Base-by-base conservation (phyloP, 352 stramenopile species). In the Halophytophthora polymorphica region DNA sequence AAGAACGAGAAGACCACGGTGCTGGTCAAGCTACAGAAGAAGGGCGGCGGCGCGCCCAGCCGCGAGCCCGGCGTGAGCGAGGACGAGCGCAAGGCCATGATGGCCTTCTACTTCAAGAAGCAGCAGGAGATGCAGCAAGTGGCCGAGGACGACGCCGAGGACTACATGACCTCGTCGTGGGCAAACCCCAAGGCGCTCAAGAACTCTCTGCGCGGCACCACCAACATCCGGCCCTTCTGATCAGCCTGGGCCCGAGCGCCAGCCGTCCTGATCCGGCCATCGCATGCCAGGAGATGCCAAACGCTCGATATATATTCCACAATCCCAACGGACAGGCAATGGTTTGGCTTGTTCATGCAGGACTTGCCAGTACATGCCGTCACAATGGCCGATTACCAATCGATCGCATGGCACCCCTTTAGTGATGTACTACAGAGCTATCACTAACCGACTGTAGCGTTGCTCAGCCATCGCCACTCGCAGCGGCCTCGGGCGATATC, bases 1-100 rank as follows among this genome's bases (percentile, higher is more conserved):
- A 94, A 89, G 60, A 99, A 99, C 64, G 96, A 99, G 57, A 99
- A 99, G 62, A 96, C 92, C 38, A 96, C 91, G 64, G 58, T 94
- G 2, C 75, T 93, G 35, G 78, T 83, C 29, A 98, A 98, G 66
- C 71, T 99, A 40, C 88, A 97, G 63, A 86, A 82, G 34, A 87
- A 93, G 58, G 90, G 87, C 28, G 75, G 58, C 25, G 95, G 96
- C 17, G 83, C 95, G 49, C 96, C 95, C 0, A 74, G 74, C 33
- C 78, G 80, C 18, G 80, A 93, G 54, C 78, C 78, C 1, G 83
- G 64, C 3, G 81, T 98, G 25, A 96, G 77, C 46, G 95, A 98
- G 57, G 93, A 97, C 19, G 96, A 98, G 61, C 86, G 93, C 43
- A 97, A 98, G 72, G 91, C 93, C 25, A 98, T 98, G 93, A 98